Base-by-base conservation (phyloP, 2,329 filamentous ascomycete species). In the Paraconiothyrium brasiliense region DNA sequence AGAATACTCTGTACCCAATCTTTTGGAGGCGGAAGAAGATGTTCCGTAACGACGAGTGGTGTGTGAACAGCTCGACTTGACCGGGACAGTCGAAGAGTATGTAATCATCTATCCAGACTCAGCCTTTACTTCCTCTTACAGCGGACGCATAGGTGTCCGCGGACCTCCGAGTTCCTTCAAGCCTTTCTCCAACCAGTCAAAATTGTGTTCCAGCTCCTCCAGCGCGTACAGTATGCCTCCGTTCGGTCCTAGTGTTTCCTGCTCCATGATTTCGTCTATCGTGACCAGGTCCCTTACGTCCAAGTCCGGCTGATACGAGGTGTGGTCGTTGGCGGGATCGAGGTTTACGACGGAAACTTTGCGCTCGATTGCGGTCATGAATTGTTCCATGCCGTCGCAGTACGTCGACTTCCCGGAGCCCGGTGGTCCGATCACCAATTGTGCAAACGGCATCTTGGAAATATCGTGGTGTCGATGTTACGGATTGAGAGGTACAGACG, bases 301-400 rank as follows among this genome's bases (percentile, higher is more conserved):
- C 68, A 99, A 86, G 5, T 94, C 94, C 72, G 90, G 93, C 22
- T 91, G 89, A 79, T 98, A 99, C 64, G 88, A 92, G 1, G 93
- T 95, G 62, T 90, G 89, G 74, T 98, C 94, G 83, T 99, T 99
- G 58, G 95, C 95, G 30, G 95, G 95, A 80, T 99, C 95, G 67
- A 99, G 90, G 77, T 99, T 99, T 61, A 97, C 92, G 41, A 98
- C 89, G 16, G 93, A 96, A 83, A 93, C 97, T 79, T 96, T 94
- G 59, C 95, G 91, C 63, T 94, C 93, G 76, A 99, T 97, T 66
- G 95, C 94, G 67, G 90, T 90, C 85, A 98, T 91, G 82, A 99
- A 99, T 82, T 99, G 95, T 76, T 97, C 92, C 92, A 99, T 97
- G 76, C 95, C 95, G 88, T 98, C 93, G 84, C 94, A 98, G 78